Conservation (phyloP, 1,284 basidiomycete genomes). For the Rhodotorula glutinis region DNA sequence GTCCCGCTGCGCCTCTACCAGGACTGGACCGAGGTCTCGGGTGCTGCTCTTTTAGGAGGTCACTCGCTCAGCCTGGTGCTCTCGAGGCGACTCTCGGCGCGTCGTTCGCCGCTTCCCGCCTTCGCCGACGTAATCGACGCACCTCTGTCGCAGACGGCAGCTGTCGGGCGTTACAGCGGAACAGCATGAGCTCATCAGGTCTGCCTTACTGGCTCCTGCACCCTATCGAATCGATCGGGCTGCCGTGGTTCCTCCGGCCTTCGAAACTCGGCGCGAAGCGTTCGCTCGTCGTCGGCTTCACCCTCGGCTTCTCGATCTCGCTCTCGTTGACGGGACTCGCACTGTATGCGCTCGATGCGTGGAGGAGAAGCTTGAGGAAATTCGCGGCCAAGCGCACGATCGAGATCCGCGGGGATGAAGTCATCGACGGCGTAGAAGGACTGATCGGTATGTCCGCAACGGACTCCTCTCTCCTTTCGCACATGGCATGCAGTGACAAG, state of each 20-base stretch:
- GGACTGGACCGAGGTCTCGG: too few relatives aligned
- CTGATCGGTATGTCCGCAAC: constrained; percentile 65
- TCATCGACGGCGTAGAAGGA: constrained; percentile 39
- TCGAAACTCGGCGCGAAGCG: constrained; percentile 18
- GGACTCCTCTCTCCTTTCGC: neutral
- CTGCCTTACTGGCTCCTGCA: constrained; percentile 5
- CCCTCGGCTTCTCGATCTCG: constrained; percentile 32
- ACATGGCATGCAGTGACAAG: neutral
- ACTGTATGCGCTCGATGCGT: constrained; percentile 25
- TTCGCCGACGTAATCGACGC: neutral
- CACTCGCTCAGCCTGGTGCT: too few relatives aligned
- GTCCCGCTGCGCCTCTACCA: too few relatives aligned
- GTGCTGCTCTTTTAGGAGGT: too few relatives aligned
- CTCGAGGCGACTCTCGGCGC: too few relatives aligned
- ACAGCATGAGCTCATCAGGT: too few relatives aligned
- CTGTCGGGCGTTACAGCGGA: too few relatives aligned
- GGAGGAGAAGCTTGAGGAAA: constrained; percentile 16
- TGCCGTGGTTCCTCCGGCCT: constrained; percentile 30
- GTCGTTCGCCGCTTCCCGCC: too few relatives aligned
- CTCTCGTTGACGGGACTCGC: constrained; percentile 33
- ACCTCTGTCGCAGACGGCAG: neutral
- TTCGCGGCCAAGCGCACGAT: constrained; percentile 49
- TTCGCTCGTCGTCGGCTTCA: constrained; percentile 32
- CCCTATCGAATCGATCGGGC: constrained; percentile 1
- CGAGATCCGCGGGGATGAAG: constrained; percentile 64